phyloP scores from a whole-genome alignment of 1,284 basidiomycete species.

The Rhodotorula sp. region DNA sequence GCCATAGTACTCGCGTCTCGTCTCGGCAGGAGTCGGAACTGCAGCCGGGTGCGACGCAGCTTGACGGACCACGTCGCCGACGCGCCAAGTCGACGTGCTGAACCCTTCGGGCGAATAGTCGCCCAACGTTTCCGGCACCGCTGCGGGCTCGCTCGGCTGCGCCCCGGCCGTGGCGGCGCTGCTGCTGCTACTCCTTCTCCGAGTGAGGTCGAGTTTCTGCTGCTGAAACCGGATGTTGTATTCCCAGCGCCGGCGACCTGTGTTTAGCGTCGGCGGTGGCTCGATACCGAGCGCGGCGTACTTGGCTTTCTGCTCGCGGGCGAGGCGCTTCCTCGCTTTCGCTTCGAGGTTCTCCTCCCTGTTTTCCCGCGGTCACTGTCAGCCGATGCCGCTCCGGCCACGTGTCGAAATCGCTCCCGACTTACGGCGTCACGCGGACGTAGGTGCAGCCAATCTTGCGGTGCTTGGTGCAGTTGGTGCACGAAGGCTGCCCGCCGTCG shows the following conservation, averaged over 20 bases:
- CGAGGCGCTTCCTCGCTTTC: slow-evolving; percentile 11
- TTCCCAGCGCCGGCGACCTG: not conserved
- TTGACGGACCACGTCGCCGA: not conserved
- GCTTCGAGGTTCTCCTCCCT: slow-evolving; percentile 19
- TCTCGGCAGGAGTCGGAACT: not conserved
- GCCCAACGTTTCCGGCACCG: not conserved
- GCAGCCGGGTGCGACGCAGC: not conserved
- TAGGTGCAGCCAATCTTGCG: not conserved
- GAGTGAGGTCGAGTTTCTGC: not conserved
- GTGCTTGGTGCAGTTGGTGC: not conserved
- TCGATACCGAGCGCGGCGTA: not conserved
- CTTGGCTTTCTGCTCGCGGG: slow-evolving; percentile 5
- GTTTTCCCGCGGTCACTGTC: not conserved
- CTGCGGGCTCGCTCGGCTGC: not conserved
- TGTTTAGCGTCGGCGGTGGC: not conserved
- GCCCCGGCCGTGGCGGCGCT: not conserved
- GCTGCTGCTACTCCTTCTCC: not conserved
- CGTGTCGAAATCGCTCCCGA: not conserved
- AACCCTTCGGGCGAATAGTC: not conserved
- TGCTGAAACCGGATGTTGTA: slow-evolving; percentile 1
- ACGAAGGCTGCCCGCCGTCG: slow-evolving; percentile 5
- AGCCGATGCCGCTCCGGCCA: too few species aligned
- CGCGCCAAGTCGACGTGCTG: not conserved
- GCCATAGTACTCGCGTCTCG: not conserved
- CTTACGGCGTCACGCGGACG: not conserved